phyloP scores from a whole-genome alignment of 768 basidiomycete species.

The Collybia nuda region DNA sequence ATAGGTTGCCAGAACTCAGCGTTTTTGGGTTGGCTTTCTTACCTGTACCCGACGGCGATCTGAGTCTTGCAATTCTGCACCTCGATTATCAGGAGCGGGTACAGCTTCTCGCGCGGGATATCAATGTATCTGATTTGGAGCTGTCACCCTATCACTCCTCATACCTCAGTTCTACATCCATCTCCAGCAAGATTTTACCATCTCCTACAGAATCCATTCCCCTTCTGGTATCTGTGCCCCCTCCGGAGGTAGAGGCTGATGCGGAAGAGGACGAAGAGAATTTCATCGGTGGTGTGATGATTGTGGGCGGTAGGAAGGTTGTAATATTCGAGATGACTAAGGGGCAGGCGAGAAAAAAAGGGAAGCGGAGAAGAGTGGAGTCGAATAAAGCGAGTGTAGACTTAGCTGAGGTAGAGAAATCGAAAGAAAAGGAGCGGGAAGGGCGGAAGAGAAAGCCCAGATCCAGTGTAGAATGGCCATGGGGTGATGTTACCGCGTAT shows the following conservation, averaged over 20 bases:
- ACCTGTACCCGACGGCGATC: conserved; percentile 38
- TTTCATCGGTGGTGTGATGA: conserved; percentile 67
- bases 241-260: conserved; percentile 22
- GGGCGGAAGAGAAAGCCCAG: conserved; percentile 52
- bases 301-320: conserved; percentile 68
- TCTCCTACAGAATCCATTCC: conserved; percentile 38
- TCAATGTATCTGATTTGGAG: conserved; percentile 48
- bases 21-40: conserved; percentile 69
- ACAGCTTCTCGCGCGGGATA: conserved; percentile 63
- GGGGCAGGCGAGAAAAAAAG: conserved; percentile 49
- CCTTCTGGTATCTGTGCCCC: conserved; percentile 38
- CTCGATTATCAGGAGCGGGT: conserved; percentile 60
- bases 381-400: conserved; percentile 49
- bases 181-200: conserved; percentile 51
- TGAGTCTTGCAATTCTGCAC: conserved; percentile 66
- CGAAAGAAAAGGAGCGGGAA: conserved; percentile 58
- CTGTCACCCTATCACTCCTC: conserved; percentile 47
- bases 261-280: conserved; percentile 27
- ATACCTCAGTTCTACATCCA: conserved; percentile 49
- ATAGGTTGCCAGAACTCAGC: conserved; percentile 65
- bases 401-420: conserved; percentile 38
- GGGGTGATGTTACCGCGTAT: conserved; percentile 71
- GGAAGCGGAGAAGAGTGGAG: conserved; percentile 54
- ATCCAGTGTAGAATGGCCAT: conserved; percentile 70
- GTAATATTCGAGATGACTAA: conserved; percentile 57